Evolutionary conservation across 2,329 filamentous ascomycete genomes (phyloP).

Genomic region (Penicillium hordei): DNA sequence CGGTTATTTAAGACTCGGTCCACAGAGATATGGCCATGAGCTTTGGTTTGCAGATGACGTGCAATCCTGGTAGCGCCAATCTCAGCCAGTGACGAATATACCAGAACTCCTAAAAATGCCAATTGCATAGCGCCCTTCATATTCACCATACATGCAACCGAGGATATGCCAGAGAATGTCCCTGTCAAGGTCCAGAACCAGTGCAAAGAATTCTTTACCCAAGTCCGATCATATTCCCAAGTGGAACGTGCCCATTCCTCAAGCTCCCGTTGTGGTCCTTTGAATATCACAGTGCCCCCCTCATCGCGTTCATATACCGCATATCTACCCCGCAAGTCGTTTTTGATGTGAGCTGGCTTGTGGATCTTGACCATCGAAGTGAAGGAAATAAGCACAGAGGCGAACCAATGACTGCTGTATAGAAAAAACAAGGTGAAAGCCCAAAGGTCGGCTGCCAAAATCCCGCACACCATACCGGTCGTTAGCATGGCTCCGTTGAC

Average conservation of each 20-base stretch:
- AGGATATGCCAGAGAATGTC: conserved; percentile 28
- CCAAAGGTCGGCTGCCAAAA: conserved; percentile 33
- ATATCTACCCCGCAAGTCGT: conserved; percentile 20
- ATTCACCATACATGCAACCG: conserved; percentile 39
- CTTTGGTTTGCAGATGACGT: background rate
- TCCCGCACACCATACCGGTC: conserved; percentile 26
- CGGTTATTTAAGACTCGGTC: background rate
- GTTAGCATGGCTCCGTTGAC: conserved; percentile 28
- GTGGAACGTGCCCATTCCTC: conserved; percentile 34
- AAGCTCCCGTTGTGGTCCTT: conserved; percentile 28
- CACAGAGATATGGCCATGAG: background rate
- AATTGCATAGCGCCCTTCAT: conserved; percentile 35
- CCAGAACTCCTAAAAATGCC: conserved; percentile 29
- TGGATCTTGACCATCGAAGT: conserved; percentile 24
- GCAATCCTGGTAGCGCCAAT: background rate
- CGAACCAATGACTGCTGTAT: conserved; percentile 32
- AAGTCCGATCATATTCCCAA: conserved; percentile 28
- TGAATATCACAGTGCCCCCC: conserved; percentile 37
- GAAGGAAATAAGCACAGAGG: conserved; percentile 27
- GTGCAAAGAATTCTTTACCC: conserved; percentile 24
- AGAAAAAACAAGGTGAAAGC: conserved; percentile 31
- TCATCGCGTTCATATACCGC: conserved; percentile 34
- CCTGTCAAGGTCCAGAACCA: conserved; percentile 33
- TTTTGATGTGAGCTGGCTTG: conserved; percentile 4
- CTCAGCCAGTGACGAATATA: conserved; percentile 13